Percentiles rank a stretch among this genome's conserved stretches.
These are phyloP conservation scores for Saccharomycopsis hybrid DNA, from an alignment of 1,139 yeast genomes.

Conservation along the genomic window DNA sequence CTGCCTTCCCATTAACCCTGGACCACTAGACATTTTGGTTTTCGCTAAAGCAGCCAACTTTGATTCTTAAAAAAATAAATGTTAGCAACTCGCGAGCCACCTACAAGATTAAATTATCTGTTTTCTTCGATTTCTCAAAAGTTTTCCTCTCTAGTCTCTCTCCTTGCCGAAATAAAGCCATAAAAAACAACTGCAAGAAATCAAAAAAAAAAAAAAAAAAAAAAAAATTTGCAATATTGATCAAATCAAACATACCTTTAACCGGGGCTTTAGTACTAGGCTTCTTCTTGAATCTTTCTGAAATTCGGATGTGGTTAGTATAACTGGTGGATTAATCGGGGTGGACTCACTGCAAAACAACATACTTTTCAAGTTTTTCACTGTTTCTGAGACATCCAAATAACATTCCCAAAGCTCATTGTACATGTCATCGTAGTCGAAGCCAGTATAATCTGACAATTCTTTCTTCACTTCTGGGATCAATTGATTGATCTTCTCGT, in stretches of 20 bases:
- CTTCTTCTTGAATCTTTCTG: slow-evolving; percentile 18
- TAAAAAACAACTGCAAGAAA: background rate
- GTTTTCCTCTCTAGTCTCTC: too few species aligned
- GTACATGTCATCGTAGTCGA: slow-evolving; percentile 47
- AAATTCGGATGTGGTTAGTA: background rate
- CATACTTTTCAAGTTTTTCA: slow-evolving; percentile 44
- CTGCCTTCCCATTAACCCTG: background rate
- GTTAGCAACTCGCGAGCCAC: background rate
- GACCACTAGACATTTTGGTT: slow-evolving; percentile 1
- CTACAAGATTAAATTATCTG: background rate
- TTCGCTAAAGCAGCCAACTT: slow-evolving; percentile 20
- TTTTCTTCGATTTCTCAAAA: too few species aligned
- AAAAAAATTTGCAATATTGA: background rate
- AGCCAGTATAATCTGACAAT: slow-evolving; percentile 36
- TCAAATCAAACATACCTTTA: slow-evolving; percentile 15
- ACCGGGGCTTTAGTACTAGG: slow-evolving; percentile 15
- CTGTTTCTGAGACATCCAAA: slow-evolving; percentile 48
- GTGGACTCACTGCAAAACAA: slow-evolving; percentile 20
- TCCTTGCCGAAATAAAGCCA: slow-evolving; percentile 10
- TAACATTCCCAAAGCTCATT: slow-evolving; percentile 58
- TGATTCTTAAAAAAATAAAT: slow-evolving; percentile 5
- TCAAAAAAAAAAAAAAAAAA: background rate
- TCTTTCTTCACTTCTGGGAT: slow-evolving; percentile 37
- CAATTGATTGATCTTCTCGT: slow-evolving; percentile 39
- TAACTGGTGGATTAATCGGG: too few species aligned